Conservation (phyloP, 2,329 filamentous ascomycete species). For the Chaetothyriales sp. region DNA sequence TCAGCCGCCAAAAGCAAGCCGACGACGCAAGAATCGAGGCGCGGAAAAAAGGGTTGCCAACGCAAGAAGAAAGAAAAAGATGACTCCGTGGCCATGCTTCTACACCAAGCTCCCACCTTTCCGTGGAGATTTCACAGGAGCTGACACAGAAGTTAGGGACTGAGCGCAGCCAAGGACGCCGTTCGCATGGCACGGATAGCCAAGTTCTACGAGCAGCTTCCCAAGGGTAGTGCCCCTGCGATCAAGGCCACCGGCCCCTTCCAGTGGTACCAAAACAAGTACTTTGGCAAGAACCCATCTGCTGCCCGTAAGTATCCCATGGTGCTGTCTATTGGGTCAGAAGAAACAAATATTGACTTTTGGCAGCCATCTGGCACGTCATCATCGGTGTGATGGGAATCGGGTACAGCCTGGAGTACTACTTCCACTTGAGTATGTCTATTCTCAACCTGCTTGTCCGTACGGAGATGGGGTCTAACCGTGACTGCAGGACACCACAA, state of each 20-base stretch:
- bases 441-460: slow-evolving; percentile 18
- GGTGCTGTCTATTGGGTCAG: not conserved
- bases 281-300: slow-evolving; percentile 91
- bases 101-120: not conserved
- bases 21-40: not conserved
- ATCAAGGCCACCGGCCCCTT: slow-evolving; percentile 67
- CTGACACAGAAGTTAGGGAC: slow-evolving; percentile 45
- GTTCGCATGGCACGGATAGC: slow-evolving; percentile 96
- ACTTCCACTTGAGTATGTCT: slow-evolving; percentile 92
- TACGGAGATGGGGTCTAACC: not conserved
- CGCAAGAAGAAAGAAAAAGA: not conserved
- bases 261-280: slow-evolving; percentile 67
- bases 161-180: slow-evolving; percentile 89
- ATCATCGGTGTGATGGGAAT: slow-evolving; percentile 63
- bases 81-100: not conserved
- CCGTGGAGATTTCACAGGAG: not conserved
- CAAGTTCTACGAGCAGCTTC: slow-evolving; percentile 97
- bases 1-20: not conserved
- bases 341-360: slow-evolving; percentile 2
- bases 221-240: slow-evolving; percentile 77
- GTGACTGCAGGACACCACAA: slow-evolving; percentile 78
- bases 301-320: slow-evolving; percentile 57
- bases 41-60: not conserved
- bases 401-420: slow-evolving; percentile 97
- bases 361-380: slow-evolving; percentile 69